phyloP scores from a whole-genome alignment of 2,329 filamentous ascomycete species.

The Saccharata proteae region DNA sequence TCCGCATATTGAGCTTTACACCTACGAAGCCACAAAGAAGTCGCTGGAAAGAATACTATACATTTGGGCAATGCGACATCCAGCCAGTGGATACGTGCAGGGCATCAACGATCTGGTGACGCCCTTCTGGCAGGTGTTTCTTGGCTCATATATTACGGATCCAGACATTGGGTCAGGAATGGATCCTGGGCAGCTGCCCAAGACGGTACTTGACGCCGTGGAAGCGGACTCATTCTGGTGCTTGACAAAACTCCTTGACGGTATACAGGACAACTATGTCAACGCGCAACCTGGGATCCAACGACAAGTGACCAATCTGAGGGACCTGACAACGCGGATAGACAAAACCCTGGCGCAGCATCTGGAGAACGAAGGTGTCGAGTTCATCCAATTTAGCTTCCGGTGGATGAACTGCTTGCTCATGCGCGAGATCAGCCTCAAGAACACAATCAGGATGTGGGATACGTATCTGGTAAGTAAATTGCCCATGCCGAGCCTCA shows the following conservation, averaged over 20 bases:
- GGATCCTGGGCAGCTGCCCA: constrained; percentile 90
- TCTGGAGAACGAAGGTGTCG: constrained; percentile 78
- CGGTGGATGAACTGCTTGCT: constrained; percentile 99
- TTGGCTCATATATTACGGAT: constrained; percentile 91
- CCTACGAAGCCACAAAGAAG: constrained; percentile 89
- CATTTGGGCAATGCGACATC: constrained; percentile 94
- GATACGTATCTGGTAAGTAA: constrained; percentile 85
- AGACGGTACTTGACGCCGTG: constrained; percentile 83
- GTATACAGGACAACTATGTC: constrained; percentile 98
- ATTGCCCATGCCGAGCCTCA: not conserved
- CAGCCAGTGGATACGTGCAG: constrained; percentile 94
- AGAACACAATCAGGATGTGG: constrained; percentile 98
- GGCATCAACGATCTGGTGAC: constrained; percentile 97
- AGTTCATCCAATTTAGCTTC: constrained; percentile 99
- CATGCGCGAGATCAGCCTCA: constrained; percentile 94
- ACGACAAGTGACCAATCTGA: constrained; percentile 75
- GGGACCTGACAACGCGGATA: constrained; percentile 84
- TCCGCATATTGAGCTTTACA: constrained; percentile 87
- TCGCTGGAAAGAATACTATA: constrained; percentile 92
- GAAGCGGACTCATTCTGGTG: constrained; percentile 99
- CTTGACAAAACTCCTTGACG: constrained; percentile 91
- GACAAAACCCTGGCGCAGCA: constrained; percentile 76
- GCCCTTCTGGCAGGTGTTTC: constrained; percentile 95
- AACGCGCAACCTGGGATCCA: constrained; percentile 95
- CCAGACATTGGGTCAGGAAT: constrained; percentile 84